A percentile compares a stretch with the other conserved stretches of the same genome.
Evolutionary conservation across 2,329 filamentous ascomycete species (phyloP).

Genomic region (Pyrenochaeta sp.): DNA sequence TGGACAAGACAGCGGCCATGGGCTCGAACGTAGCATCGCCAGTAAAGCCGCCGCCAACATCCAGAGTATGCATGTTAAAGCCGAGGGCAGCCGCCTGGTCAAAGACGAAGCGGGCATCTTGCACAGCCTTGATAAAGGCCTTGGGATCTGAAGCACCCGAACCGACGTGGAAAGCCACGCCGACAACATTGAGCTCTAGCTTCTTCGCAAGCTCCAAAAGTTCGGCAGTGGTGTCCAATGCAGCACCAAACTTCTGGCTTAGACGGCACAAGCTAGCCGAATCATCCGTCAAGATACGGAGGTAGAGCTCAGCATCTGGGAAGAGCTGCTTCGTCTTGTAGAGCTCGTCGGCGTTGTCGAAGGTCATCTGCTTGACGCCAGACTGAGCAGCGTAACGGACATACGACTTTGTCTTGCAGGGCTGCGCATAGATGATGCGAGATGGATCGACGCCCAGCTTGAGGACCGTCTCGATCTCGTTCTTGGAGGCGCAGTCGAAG

Average conservation of each 20-base stretch:
- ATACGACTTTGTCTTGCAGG: slow-evolving; percentile 99
- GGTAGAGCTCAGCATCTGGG: slow-evolving; percentile 86
- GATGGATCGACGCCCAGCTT: slow-evolving; percentile 81
- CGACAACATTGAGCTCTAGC: slow-evolving; percentile 87
- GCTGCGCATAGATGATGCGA: slow-evolving; percentile 98
- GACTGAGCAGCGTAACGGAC: slow-evolving; percentile 85
- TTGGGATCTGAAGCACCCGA: slow-evolving; percentile 94
- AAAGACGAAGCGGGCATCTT: slow-evolving; percentile 88
- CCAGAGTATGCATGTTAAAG: slow-evolving; percentile 83
- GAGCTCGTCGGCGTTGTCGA: slow-evolving; percentile 97
- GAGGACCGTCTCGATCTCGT: slow-evolving; percentile 93
- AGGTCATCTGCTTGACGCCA: slow-evolving; percentile 97
- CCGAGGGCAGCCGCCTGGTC: slow-evolving; percentile 81
- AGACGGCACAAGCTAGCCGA: slow-evolving; percentile 92
- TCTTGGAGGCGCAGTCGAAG: slow-evolving; percentile 98
- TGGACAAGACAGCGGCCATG: slow-evolving; percentile 82
- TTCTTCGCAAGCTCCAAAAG: slow-evolving; percentile 82
- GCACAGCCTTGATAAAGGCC: slow-evolving; percentile 89
- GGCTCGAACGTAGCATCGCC: slow-evolving; percentile 90
- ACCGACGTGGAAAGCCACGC: slow-evolving; percentile 97
- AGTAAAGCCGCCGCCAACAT: slow-evolving; percentile 93
- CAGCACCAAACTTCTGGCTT: slow-evolving; percentile 96
- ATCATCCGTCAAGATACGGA: slow-evolving; percentile 96
- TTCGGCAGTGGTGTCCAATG: slow-evolving; percentile 79
- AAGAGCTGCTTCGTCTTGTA: slow-evolving; percentile 96